Percentiles rank a stretch among this genome's conserved stretches.
phyloP scores from a whole-genome alignment of 257 asterid species.

The Gardenia jasminoides region DNA sequence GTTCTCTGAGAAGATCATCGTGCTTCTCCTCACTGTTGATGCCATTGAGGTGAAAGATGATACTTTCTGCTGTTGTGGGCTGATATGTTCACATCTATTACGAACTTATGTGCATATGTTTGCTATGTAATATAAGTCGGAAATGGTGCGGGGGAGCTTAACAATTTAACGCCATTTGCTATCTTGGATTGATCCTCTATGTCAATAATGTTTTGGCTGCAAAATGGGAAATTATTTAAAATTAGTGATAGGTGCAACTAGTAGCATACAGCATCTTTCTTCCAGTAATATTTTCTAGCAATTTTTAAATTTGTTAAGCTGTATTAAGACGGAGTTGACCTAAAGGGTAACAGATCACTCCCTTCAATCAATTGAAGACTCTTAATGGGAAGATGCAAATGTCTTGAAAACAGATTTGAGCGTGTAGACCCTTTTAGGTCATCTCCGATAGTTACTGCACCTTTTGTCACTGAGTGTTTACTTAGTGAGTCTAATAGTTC shows the following conservation, averaged over 20 bases:
- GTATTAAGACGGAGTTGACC: not conserved
- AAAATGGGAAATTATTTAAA: no score
- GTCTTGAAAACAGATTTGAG: not conserved
- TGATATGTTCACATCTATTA: not conserved
- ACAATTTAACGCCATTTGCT: no score
- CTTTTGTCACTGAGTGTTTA: no score
- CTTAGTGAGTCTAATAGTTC: not conserved
- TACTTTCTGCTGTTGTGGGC: not conserved
- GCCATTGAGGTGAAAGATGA: constrained; percentile 72
- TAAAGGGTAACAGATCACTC: not conserved
- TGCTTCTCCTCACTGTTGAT: constrained; percentile 87
- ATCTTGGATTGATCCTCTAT: no score
- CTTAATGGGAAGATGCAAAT: not conserved
- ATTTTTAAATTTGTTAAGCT: not conserved
- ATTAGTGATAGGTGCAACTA: no score
- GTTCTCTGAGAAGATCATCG: constrained; percentile 87
- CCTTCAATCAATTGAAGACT: not conserved
- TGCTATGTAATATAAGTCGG: not conserved
- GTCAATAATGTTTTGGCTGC: no score
- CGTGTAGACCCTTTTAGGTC: not conserved
- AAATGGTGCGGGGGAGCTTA: not conserved
- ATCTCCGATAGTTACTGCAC: not conserved
- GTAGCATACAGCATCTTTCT: no score
- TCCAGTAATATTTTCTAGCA: no score
- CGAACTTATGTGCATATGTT: not conserved